Conservation (phyloP, 202 grass and related monocot species). For the Musa balbisiana region DNA sequence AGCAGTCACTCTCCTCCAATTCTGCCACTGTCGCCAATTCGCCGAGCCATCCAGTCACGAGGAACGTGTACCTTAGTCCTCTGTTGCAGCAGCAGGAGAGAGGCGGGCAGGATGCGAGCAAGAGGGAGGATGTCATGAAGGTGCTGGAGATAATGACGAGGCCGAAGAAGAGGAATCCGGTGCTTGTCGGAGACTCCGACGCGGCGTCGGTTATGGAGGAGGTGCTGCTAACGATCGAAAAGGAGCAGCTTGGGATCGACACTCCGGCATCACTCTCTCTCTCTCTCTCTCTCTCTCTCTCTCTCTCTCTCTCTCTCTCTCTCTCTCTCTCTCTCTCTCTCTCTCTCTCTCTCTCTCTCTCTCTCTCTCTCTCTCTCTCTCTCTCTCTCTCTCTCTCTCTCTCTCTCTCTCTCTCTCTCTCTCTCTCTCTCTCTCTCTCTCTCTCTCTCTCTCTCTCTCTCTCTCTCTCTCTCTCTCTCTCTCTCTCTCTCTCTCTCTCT, state of each 20-base stretch:
- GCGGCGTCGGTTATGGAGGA: constrained; percentile 57
- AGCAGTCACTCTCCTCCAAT: constrained; percentile 9
- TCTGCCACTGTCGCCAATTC: constrained; percentile 7
- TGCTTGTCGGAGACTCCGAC: constrained; percentile 77
- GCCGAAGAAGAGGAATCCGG: constrained; percentile 56
- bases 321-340: too few species aligned
- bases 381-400: too few species aligned
- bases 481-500: too few species aligned
- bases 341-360: too few species aligned
- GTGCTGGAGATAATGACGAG: constrained; percentile 57
- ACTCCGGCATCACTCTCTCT: constrained; percentile 32
- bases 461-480: too few species aligned
- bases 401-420: too few species aligned
- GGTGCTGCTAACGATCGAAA: constrained; percentile 39
- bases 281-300: too few species aligned
- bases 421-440: too few species aligned
- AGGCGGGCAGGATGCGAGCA: background rate
- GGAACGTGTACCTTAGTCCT: background rate
- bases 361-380: too few species aligned
- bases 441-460: too few species aligned
- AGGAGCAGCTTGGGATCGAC: background rate
- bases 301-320: too few species aligned
- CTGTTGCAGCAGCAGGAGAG: background rate
- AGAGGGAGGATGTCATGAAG: constrained; percentile 46
- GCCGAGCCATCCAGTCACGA: background rate